Evolutionary conservation across 768 basidiomycete genomes (phyloP).

Genomic region (Phlebiopsis flavidoalba): DNA sequence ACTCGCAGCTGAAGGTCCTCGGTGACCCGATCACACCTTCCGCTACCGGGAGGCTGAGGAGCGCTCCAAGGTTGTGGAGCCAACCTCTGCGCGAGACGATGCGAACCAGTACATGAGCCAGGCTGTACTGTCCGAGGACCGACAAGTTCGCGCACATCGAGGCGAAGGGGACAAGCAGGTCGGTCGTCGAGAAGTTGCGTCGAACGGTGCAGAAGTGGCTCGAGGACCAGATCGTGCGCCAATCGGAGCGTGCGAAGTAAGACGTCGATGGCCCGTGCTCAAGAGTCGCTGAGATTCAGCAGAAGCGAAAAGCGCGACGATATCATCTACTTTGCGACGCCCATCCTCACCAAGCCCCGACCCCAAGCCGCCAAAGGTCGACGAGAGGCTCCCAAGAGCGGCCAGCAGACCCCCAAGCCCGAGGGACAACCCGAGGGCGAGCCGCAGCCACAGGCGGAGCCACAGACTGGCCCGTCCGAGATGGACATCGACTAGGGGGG

Average conservation of each 20-base stretch:
- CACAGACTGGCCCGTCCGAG: constrained; percentile 52
- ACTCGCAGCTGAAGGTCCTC: constrained; percentile 74
- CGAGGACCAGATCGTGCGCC: constrained; percentile 83
- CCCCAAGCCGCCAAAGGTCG: constrained; percentile 68
- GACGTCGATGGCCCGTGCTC: constrained; percentile 80
- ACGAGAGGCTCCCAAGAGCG: constrained; percentile 68
- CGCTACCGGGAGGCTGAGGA: constrained; percentile 84
- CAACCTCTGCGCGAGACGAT: constrained; percentile 84
- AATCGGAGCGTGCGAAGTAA: constrained; percentile 84
- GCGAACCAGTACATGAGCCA: constrained; percentile 80
- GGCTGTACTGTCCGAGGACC: constrained; percentile 75
- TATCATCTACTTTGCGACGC: constrained; percentile 81
- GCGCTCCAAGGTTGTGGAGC: constrained; percentile 63
- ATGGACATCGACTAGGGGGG: constrained; percentile 84
- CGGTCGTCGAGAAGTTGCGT: constrained; percentile 87
- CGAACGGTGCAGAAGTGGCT: constrained; percentile 87
- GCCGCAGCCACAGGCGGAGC: constrained; percentile 11
- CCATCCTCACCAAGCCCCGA: constrained; percentile 90
- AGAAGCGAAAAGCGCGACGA: constrained; percentile 96
- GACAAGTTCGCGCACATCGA: constrained; percentile 90
- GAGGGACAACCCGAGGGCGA: constrained; percentile 29
- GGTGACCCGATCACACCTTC: constrained; percentile 81
- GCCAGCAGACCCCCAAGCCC: constrained; percentile 51
- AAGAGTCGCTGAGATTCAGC: constrained; percentile 74
- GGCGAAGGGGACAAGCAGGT: constrained; percentile 73